Conservation (phyloP, 2,329 filamentous ascomycete species). For the Claviceps sp. region DNA sequence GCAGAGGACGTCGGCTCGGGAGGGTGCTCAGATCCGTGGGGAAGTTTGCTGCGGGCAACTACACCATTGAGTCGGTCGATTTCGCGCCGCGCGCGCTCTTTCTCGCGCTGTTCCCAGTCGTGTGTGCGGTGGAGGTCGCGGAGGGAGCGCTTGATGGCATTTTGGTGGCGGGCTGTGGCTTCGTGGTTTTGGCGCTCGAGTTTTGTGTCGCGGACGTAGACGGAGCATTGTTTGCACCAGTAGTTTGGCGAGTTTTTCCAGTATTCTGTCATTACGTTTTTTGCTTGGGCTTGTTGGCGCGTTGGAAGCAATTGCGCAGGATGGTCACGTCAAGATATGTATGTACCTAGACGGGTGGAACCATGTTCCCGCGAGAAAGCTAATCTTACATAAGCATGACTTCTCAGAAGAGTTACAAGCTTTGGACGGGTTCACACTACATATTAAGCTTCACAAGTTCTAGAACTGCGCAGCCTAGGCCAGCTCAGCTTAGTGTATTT, state of each 20-base stretch:
- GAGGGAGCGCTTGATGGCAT: slow-evolving; percentile 75
- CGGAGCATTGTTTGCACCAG: slow-evolving; percentile 95
- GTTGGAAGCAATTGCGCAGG: no score
- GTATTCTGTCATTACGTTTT: slow-evolving; percentile 72
- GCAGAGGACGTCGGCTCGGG: background rate
- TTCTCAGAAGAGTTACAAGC: background rate
- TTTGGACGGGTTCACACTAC: no score
- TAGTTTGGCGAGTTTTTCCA: slow-evolving; percentile 98
- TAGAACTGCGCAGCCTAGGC: no score
- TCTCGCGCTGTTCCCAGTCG: slow-evolving; percentile 68
- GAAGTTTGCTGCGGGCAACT: slow-evolving; percentile 27
- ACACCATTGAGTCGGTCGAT: slow-evolving; percentile 75
- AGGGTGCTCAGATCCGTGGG: no score
- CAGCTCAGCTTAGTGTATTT: no score
- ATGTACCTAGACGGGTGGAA: background rate
- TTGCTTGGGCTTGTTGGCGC: background rate
- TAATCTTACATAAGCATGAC: background rate
- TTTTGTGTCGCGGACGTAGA: slow-evolving; percentile 82
- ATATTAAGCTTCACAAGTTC: no score
- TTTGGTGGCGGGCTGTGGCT: slow-evolving; percentile 71
- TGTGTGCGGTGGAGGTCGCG: slow-evolving; percentile 77
- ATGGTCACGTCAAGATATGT: no score
- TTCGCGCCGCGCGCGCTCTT: slow-evolving; percentile 70
- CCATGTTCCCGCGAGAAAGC: no score
- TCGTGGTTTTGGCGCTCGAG: slow-evolving; percentile 86